Base-by-base conservation (phyloP, 495 filamentous ascomycete species). In the Aspergillus steynii region DNA sequence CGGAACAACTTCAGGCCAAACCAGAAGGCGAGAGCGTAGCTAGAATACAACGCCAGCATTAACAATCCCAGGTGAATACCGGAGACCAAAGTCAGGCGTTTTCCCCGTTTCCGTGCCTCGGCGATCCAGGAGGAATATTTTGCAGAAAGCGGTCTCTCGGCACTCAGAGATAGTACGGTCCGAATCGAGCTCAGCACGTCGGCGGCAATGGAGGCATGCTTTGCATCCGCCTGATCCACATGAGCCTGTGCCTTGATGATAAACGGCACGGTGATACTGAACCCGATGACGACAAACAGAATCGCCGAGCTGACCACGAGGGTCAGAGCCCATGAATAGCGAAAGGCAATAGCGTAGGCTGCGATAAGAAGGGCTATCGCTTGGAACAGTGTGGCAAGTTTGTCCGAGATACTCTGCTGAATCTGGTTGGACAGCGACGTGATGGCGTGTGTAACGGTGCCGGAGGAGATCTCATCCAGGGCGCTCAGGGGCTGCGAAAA, bases 321-420 rank as follows among this genome's bases (percentile, higher is more conserved):
- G 2, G 83, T 79, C n/a, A 86, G 62, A 14, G 74, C 76, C 58
- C 82, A 77, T 27, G 81, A 79, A 26, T 82, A 71, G n/a, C 69
- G 67, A 60, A 86, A 83, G 8, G 78, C 83, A n/a, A 84, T 77
- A 2, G 67, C 73, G 50, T 79, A 83, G 2, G 84, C 82, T 0
- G 82, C 66, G 26, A 84, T 60, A 25, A 86, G 77, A 26, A 81
- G 76, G 3, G 77, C 71, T 26, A 80, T 65, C 0, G 78, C 75
- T 53, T 83, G 77, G 6, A 86, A 72, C 32, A 81, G 75, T 7
- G 82, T 66, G 1, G 80, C 81, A 5, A 78, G 71, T 49, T 82
- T 83, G 59, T 86, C 84, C 0, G 87, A 89, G 45, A 91, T 85
- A 32, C 88, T 87, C 32, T 84, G 71, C 61, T 91, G 87, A 29